Conservation (phyloP, 2,329 filamentous ascomycete genomes). For the Fusarium longipes region DNA sequence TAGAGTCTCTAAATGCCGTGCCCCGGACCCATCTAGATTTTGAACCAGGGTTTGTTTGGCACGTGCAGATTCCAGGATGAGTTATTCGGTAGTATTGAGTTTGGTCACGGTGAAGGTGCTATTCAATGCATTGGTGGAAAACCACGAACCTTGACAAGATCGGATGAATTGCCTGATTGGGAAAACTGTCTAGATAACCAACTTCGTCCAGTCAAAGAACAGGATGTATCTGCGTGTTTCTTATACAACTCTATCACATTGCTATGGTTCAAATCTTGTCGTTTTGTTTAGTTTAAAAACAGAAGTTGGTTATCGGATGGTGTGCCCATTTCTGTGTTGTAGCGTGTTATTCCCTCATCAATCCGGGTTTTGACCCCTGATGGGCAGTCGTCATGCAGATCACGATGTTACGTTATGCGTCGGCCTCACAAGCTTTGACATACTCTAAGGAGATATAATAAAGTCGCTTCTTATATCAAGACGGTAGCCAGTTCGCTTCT, state of each 20-base stretch:
- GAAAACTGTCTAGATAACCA: background rate
- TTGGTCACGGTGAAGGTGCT: background rate
- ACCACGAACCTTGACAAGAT: slow-evolving; percentile 12
- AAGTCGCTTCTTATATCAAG: background rate
- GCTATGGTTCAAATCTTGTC: background rate
- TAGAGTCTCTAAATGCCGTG: background rate
- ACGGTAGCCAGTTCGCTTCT: background rate
- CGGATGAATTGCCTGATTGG: slow-evolving; percentile 18
- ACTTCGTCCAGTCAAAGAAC: slow-evolving; percentile 7
- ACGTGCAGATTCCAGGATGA: slow-evolving; percentile 17
- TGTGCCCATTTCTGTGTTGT: background rate
- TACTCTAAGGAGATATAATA: background rate
- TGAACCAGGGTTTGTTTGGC: background rate
- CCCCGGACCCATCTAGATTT: background rate
- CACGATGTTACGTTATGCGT: slow-evolving; percentile 13
- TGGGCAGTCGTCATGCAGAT: slow-evolving; percentile 21
- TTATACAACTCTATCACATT: background rate
- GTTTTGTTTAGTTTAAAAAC: background rate
- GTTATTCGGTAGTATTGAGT: slow-evolving; percentile 23
- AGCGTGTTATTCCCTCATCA: background rate
- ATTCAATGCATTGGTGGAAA: slow-evolving; percentile 21
- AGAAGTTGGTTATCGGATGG: slow-evolving; percentile 11
- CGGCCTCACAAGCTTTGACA: slow-evolving; percentile 1
- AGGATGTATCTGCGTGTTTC: slow-evolving; percentile 3
- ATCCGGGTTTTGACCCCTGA: slow-evolving; percentile 10